A percentile compares a stretch with the other conserved stretches of the same genome.
Conservation (phyloP, 2,329 filamentous ascomycete species). For the Elsinoe necatrix region DNA sequence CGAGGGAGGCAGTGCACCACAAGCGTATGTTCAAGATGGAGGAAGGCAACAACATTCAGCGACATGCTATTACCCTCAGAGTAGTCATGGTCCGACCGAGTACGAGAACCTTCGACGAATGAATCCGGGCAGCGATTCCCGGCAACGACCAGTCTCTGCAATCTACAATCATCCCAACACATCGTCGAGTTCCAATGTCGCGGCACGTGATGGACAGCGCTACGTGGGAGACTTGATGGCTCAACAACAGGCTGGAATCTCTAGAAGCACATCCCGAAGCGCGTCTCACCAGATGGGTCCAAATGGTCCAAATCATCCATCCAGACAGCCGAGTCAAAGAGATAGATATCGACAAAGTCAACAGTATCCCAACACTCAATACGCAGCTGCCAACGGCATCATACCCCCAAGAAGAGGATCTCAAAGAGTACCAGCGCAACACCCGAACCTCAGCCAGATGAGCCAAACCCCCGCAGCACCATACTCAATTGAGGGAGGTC, state of each 20-base stretch:
- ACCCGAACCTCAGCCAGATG: slow-evolving; percentile 14
- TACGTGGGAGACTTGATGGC: slow-evolving; percentile 39
- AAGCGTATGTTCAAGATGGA: not conserved
- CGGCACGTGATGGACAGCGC: slow-evolving; percentile 37
- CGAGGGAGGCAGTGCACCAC: slow-evolving; percentile 5
- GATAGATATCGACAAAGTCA: slow-evolving; percentile 59
- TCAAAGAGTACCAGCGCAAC: slow-evolving; percentile 50
- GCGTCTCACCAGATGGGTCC: slow-evolving; percentile 51
- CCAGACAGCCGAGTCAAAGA: slow-evolving; percentile 60
- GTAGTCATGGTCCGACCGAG: slow-evolving; percentile 18
- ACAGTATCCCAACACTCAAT: slow-evolving; percentile 34
- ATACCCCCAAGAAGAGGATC: slow-evolving; percentile 70
- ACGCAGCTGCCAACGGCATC: slow-evolving; percentile 48
- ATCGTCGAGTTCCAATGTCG: slow-evolving; percentile 37
- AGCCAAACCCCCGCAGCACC: slow-evolving; percentile 30
- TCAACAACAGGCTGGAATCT: slow-evolving; percentile 42
- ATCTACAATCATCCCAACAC: slow-evolving; percentile 43
- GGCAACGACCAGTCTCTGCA: slow-evolving; percentile 17
- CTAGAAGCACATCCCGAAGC: slow-evolving; percentile 56
- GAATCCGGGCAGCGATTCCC: slow-evolving; percentile 22
- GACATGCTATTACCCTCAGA: not conserved
- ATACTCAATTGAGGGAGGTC: slow-evolving; percentile 48
- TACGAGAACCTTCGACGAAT: slow-evolving; percentile 15
- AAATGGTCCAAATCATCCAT: slow-evolving; percentile 52
- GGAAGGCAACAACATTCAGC: slow-evolving; percentile 4